phyloP scores from a whole-genome alignment of 805 yeast genomes.

The Saccharomyces kudriavzevii region DNA sequence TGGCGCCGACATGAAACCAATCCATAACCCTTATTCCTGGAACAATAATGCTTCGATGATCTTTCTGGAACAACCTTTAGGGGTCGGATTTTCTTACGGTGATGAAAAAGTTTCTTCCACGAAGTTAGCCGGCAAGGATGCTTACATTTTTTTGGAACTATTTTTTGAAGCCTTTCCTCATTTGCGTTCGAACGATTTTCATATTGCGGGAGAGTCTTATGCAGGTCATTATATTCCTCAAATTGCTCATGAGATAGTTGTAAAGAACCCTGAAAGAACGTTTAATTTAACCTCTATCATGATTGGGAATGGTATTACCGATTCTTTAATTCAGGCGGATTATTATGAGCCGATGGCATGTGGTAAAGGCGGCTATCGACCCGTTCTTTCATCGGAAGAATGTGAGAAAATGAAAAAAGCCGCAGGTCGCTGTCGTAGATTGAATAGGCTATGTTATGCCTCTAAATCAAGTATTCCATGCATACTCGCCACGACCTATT shows the following conservation, averaged over 20 bases:
- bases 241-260: constrained; percentile 46
- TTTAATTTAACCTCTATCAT: constrained; percentile 69
- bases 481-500: constrained; percentile 75
- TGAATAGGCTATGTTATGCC: constrained; percentile 60
- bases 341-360: constrained; percentile 93
- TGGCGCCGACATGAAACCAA: constrained; percentile 56
- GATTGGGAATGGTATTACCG: constrained; percentile 91
- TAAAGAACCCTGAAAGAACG: constrained; percentile 38
- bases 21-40: constrained; percentile 81
- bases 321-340: constrained; percentile 68
- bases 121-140: constrained; percentile 80
- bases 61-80: constrained; percentile 89
- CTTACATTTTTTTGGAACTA: constrained; percentile 71
- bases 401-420: constrained; percentile 57
- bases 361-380: constrained; percentile 75
- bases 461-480: constrained; percentile 62
- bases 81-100: constrained; percentile 85
- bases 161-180: constrained; percentile 82
- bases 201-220: constrained; percentile 78
- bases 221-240: constrained; percentile 80
- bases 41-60: constrained; percentile 83
- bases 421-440: constrained; percentile 56
- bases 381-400: constrained; percentile 61
- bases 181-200: constrained; percentile 50
- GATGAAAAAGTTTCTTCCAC: constrained; percentile 54